These are phyloP conservation scores for Yamadazyma epiphylla DNA, from an alignment of 1,139 yeast genomes.

Conservation along the genomic window DNA sequence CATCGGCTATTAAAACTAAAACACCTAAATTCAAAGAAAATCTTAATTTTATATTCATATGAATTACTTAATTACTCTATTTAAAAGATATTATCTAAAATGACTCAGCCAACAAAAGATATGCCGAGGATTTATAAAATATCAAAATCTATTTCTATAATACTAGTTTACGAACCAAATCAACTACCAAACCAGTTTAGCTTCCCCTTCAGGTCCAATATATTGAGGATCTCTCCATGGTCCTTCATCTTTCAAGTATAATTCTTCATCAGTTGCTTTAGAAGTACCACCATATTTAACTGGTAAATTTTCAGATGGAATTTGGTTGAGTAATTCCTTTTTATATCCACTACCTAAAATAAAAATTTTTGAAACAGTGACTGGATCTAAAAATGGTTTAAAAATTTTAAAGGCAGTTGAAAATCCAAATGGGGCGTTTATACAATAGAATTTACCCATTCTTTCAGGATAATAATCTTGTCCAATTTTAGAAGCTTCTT, in stretches of 20 bases:
- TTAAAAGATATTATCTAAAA: no score
- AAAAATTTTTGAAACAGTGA: slow-evolving; percentile 93
- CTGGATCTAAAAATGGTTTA: slow-evolving; percentile 95
- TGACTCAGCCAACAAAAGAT: no score
- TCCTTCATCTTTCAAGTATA: slow-evolving; percentile 86
- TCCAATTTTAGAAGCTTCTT: slow-evolving; percentile 90
- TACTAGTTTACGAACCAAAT: no score
- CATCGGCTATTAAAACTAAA: no score
- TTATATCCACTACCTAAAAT: slow-evolving; percentile 78
- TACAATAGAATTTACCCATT: slow-evolving; percentile 95
- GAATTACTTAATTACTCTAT: no score
- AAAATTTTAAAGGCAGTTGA: slow-evolving; percentile 88
- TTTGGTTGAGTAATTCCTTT: slow-evolving; percentile 82
- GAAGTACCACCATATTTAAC: slow-evolving; percentile 84
- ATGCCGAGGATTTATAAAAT: no score
- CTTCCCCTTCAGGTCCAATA: slow-evolving; percentile 86
- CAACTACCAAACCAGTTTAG: slow-evolving; percentile 17
- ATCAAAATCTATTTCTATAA: no score
- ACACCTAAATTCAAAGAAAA: no score
- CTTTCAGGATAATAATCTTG: slow-evolving; percentile 99
- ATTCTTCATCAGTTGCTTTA: slow-evolving; percentile 66
- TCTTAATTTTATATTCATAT: no score
- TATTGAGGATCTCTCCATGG: slow-evolving; percentile 93
- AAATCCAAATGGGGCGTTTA: slow-evolving; percentile 97
- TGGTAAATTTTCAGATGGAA: slow-evolving; percentile 91